Evolutionary conservation across 139 green algal genomes (phyloP).

Genomic region (Deuterostichococcus epilithicus): DNA sequence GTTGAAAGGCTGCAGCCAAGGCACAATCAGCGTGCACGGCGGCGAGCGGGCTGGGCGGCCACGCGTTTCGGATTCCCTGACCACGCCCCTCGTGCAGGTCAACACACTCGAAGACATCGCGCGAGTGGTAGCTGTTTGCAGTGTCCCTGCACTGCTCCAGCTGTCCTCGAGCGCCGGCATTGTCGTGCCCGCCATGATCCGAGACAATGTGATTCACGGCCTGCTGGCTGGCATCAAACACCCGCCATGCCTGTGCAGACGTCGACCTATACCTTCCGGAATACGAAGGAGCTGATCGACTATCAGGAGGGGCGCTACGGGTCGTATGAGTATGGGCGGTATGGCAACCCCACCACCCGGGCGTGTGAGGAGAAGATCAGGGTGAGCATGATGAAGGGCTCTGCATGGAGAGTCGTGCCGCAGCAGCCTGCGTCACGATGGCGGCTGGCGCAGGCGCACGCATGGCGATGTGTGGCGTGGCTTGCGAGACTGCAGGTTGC

Average conservation of each 20-base stretch:
- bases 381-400: slow-evolving; percentile 5
- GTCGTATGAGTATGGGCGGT: slow-evolving; percentile 87
- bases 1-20: slow-evolving; percentile 10
- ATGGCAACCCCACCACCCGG: slow-evolving; percentile 95
- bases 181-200: too few relatives aligned
- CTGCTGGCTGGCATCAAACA: too few relatives aligned
- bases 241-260: slow-evolving; percentile 47
- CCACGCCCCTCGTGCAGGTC: slow-evolving; percentile 89
- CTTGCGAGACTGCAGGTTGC: too few relatives aligned
- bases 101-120: too few relatives aligned
- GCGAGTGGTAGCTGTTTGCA: too few relatives aligned
- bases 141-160: too few relatives aligned
- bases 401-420: too few relatives aligned
- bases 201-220: too few relatives aligned
- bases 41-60: slow-evolving; percentile 83
- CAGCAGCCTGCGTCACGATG: too few relatives aligned
- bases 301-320: slow-evolving; percentile 92
- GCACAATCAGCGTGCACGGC: slow-evolving; percentile 54
- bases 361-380: slow-evolving; percentile 92
- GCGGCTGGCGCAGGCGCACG: too few relatives aligned
- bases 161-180: too few relatives aligned
- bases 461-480: too few relatives aligned
- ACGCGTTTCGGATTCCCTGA: slow-evolving; percentile 84
- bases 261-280: slow-evolving; percentile 82
- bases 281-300: slow-evolving; percentile 89